Base-by-base conservation (phyloP, 2,329 filamentous ascomycete genomes). In the Beauveria scarabaeidicola region DNA sequence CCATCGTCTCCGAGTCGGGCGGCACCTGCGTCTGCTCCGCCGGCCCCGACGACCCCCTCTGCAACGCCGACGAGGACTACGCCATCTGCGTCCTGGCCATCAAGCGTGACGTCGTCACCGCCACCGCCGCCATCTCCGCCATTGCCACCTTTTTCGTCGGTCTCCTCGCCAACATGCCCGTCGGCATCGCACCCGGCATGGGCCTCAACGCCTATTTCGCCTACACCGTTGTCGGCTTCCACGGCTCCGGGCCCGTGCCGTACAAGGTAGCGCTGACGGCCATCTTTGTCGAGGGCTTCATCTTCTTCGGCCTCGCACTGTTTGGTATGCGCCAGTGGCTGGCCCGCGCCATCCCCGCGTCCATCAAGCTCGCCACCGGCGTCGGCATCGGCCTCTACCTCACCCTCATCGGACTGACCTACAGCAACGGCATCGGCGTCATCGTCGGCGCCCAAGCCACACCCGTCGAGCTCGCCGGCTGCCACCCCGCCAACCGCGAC, bases 281-380 rank as follows among this genome's bases (percentile, higher is more conserved):
- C 58, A 91, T 94, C 64, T 95, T 96, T 69, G 87, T 94, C 15
- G 91, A 96, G 72, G 91, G 91, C 41, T 89, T 89, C 71, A 86
- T 95, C 63, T 96, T 96, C 74, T 83, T 95, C 54, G 88, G 77
- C 1, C 80, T 96, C 44, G 91, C 91, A 1, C 70, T 95, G 40
- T 78, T 92, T 56, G 91, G 91, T 41, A 81, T 96, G 75, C 87
- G 91, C 15, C 91, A 95, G 71, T 95, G 90, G 90, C 83, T 96
- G 27, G 91, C 91, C 19, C 85, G 90, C 64, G 86, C 88, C 47
- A 91, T 95, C 63, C 91, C 91, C 1, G 81, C 84, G 44, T 91
- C 87, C 59, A 92, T 96, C 75, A 96, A 95, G 74, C 84, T 94
- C 59, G 90, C 90, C 15, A 93, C 89, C 17, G 89, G 89, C 63